Evolutionary conservation across 2,329 filamentous ascomycete species (phyloP).

Genomic region (Xylariales sp.): DNA sequence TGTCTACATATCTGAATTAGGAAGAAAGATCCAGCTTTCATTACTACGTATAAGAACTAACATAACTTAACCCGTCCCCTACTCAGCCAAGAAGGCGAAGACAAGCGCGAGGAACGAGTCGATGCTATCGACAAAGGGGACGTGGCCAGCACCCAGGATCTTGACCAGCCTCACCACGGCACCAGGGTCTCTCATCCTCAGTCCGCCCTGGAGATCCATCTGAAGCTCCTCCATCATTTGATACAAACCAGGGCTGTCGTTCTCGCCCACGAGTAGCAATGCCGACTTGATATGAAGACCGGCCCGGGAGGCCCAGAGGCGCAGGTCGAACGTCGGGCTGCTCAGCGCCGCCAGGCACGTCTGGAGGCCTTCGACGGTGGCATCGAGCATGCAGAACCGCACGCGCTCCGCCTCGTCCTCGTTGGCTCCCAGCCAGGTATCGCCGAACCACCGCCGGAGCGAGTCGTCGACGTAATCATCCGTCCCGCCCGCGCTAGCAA

Average conservation of each 20-base stretch:
- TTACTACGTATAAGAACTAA: too few relatives aligned
- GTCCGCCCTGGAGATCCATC: constrained; percentile 50
- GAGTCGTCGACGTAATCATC: constrained; percentile 49
- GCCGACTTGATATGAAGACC: constrained; percentile 52
- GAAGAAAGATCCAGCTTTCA: too few relatives aligned
- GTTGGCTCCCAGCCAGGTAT: constrained; percentile 52
- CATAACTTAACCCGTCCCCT: too few relatives aligned
- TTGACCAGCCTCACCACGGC: constrained; percentile 42
- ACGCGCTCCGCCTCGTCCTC: constrained; percentile 52
- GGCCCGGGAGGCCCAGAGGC: constrained; percentile 50
- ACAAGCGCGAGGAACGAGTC: constrained; percentile 7
- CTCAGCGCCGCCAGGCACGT: constrained; percentile 55
- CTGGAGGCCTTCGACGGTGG: constrained; percentile 56
- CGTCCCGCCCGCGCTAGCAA: constrained; percentile 50
- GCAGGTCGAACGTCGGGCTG: constrained; percentile 54
- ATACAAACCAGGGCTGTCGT: constrained; percentile 47
- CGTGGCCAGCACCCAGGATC: constrained; percentile 54
- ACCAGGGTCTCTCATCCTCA: constrained; percentile 41
- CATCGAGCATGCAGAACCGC: constrained; percentile 52
- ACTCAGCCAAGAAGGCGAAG: not conserved
- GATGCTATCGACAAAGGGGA: constrained; percentile 11
- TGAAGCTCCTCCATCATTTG: constrained; percentile 55
- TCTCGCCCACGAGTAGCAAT: constrained; percentile 55
- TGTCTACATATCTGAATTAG: too few relatives aligned
- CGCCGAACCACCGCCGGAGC: constrained; percentile 57